Evolutionary conservation across 1,139 yeast species (phyloP), one percentile per base, ranked within the genome.

Genomic region (Hemisphaericaspora xylofermentans): DNA sequence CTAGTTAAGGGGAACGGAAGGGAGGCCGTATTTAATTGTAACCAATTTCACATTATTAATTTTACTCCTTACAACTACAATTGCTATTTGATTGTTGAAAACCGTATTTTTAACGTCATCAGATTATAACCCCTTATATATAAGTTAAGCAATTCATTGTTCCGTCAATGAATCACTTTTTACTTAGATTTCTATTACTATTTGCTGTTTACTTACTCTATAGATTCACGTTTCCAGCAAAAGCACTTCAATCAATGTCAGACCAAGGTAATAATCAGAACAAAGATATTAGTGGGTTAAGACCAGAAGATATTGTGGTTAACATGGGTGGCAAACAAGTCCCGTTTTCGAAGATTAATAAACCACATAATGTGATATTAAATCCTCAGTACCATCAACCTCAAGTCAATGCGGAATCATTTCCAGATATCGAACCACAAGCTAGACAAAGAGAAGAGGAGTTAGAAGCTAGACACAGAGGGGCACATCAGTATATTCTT

Each of bases 301-400:
- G 55, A 17, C 56, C 62, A 4, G 61, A 60, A n/a, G 54, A 66
- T 25, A 43, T 66, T 25, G 44, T 57, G 19, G 60, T 72, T 18
- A 52, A 69, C 40, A 52, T 71, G 31, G 72, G 71, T 9, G 72
- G 71, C 32, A 59, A 55, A 42, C 51, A 48, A 40, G 73, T 72
- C 12, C 77, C 76, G 5, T 62, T 66, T 43, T 56, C 51, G 37
- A 50, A 46, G 37, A 63, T 72, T 45, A 68, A 62, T 52, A 70
- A 68, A 48, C 78, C 78, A 3, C 78, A 71, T 51, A 49, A 64
- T 24, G 74, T 62, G 18, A 62, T 71, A 6, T 45, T 69, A 31
- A 61, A 63, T 30, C 71, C 72, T 8, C 36, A 38, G 14, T 39
- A 44, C 4, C 60, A 61, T 43, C 58, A 61, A 43, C 66, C 69